Conservation (phyloP, 139 green algal species). For the Chlorella sp. region DNA sequence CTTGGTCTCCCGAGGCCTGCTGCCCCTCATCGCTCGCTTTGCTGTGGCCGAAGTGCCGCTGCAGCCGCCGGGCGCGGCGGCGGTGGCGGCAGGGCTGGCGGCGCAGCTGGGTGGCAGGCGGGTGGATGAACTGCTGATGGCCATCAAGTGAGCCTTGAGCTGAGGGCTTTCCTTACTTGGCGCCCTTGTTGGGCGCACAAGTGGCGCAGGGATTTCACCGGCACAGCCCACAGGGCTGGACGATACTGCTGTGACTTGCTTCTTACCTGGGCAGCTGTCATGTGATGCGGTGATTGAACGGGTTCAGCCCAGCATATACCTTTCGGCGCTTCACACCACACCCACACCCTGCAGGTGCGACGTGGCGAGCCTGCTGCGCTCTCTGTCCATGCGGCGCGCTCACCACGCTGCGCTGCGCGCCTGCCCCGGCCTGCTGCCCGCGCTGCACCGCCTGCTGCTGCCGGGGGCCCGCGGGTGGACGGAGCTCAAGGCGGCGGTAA, state of each 20-base stretch:
- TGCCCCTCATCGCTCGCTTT: conserved; percentile 3
- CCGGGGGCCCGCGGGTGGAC: conserved; percentile 4
- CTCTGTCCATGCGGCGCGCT: conserved; percentile 5
- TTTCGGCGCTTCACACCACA: no score
- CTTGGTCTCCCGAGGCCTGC: neutral
- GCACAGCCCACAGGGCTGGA: no score
- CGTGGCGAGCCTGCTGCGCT: conserved; percentile 19
- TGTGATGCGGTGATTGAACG: no score
- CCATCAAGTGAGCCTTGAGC: conserved; percentile 2
- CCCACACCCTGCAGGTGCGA: conserved; percentile 24
- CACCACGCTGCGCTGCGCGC: conserved; percentile 33
- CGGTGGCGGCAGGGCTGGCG: neutral
- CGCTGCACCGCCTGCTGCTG: conserved; percentile 9
- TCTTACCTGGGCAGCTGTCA: no score
- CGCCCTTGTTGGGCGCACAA: no score
- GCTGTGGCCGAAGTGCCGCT: neutral
- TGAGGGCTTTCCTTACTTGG: no score
- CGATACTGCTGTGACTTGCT: neutral
- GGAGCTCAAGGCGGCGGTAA: conserved; percentile 7
- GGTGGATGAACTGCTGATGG: neutral
- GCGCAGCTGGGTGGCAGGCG: neutral
- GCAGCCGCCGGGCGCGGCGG: neutral
- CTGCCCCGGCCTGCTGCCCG: neutral
- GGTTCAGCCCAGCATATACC: no score
- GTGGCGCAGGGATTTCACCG: no score